These are phyloP conservation scores for Chrysanthemum seticuspe DNA, from an alignment of 129 eudicot species.

Conservation along the genomic window DNA sequence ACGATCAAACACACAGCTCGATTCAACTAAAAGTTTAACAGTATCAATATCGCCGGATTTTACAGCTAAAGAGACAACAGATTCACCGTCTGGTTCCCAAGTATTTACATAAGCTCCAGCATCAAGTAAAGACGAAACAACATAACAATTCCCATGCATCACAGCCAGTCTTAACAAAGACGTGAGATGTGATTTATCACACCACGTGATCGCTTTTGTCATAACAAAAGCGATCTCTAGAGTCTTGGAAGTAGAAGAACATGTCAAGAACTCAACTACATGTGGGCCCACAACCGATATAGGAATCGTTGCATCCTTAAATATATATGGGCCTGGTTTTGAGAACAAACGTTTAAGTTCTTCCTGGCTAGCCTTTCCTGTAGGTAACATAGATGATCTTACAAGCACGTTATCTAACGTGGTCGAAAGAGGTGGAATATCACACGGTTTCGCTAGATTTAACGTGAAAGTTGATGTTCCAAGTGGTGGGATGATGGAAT, in stretches of 20 bases:
- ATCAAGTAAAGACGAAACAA: conserved; percentile 48
- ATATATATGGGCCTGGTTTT: conserved; percentile 60
- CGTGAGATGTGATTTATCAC: conserved; percentile 46
- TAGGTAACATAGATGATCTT: conserved; percentile 73
- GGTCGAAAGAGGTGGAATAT: conserved; percentile 61
- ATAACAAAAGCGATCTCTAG: conserved; percentile 42
- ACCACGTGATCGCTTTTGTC: conserved; percentile 52
- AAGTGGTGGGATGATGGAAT: conserved; percentile 64
- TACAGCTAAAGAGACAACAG: conserved; percentile 50
- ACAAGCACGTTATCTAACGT: conserved; percentile 53
- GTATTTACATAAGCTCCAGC: conserved; percentile 51
- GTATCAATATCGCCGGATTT: conserved; percentile 42
- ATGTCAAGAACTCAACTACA: conserved; percentile 44
- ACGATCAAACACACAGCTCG: conserved; percentile 42
- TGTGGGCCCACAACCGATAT: conserved; percentile 63
- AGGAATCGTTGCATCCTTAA: conserved; percentile 62
- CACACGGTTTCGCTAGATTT: conserved; percentile 29
- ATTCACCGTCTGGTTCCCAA: conserved; percentile 29
- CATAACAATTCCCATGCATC: conserved; percentile 35
- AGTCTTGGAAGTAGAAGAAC: conserved; percentile 28
- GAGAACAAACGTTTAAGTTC: conserved; percentile 64
- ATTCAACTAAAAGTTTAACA: conserved; percentile 49
- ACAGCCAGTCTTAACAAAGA: conserved; percentile 47
- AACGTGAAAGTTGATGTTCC: conserved; percentile 51
- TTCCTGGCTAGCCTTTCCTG: conserved; percentile 74